phyloP scores from a whole-genome alignment of 2,329 filamentous ascomycete genomes.

The Xylaria sp. region DNA sequence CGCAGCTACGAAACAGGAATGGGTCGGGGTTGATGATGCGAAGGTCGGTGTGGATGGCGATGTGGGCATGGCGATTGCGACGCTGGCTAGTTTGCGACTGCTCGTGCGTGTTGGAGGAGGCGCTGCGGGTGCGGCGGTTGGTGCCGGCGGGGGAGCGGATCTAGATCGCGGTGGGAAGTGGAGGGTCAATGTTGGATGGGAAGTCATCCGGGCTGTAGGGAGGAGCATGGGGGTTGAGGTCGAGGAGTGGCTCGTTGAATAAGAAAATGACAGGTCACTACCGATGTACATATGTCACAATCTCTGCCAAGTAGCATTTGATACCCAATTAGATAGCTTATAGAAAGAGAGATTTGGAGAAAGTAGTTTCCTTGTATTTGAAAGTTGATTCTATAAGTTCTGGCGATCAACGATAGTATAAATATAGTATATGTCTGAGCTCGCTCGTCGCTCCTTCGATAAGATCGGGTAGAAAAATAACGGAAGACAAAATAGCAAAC shows the following conservation, averaged over 20 bases:
- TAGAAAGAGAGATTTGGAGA: neutral
- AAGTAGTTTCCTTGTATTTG: neutral
- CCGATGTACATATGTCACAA: neutral
- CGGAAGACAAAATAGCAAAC: neutral
- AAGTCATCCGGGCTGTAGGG: slow-evolving; percentile 75
- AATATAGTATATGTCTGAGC: slow-evolving; percentile 7
- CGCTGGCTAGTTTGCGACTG: slow-evolving; percentile 75
- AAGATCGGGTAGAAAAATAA: neutral
- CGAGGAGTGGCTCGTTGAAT: slow-evolving; percentile 79
- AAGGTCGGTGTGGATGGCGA: slow-evolving; percentile 61
- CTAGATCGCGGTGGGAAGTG: slow-evolving; percentile 78
- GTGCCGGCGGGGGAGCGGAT: slow-evolving; percentile 71
- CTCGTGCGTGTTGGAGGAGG: slow-evolving; percentile 73
- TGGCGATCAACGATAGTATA: neutral
- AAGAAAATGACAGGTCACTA: slow-evolving; percentile 21
- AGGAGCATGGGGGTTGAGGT: slow-evolving; percentile 81
- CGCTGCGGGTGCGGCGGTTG: slow-evolving; percentile 76
- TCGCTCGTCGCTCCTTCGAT: slow-evolving; percentile 13
- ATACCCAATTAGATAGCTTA: neutral
- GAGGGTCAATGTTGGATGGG: slow-evolving; percentile 83
- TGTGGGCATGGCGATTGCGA: slow-evolving; percentile 73
- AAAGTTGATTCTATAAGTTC: slow-evolving; percentile 11
- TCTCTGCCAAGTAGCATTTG: neutral
- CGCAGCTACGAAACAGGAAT: slow-evolving; percentile 69
- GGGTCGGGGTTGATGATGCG: slow-evolving; percentile 55